A percentile compares a stretch with the other conserved stretches of the same genome.
Evolutionary conservation across 2,329 filamentous ascomycete species (phyloP).

Genomic region (Pseudocercospora macadamiae): DNA sequence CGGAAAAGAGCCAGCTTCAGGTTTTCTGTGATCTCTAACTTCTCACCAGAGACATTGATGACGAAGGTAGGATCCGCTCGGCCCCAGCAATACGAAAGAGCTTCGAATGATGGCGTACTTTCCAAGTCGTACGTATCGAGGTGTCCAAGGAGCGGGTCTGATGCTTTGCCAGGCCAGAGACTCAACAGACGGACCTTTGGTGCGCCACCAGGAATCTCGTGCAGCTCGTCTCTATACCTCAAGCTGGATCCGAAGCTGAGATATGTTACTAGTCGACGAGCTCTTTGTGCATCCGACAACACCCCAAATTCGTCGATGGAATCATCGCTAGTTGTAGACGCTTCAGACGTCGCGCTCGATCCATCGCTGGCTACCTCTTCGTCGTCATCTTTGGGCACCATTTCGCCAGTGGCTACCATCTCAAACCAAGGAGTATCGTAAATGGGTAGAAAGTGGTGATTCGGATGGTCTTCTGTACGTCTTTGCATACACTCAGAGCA

Average conservation of each 20-base stretch:
- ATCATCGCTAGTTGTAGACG: not conserved
- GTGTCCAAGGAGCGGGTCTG: slow-evolving; percentile 1
- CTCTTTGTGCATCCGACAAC: not conserved
- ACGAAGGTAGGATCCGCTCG: not conserved
- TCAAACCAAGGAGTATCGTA: not conserved
- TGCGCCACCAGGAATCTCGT: not conserved
- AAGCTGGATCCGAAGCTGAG: not conserved
- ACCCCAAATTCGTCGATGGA: not conserved
- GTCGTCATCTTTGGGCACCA: not conserved
- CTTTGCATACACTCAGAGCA: slow-evolving; percentile 3
- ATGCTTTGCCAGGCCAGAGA: slow-evolving; percentile 1
- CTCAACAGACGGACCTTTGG: slow-evolving; percentile 6
- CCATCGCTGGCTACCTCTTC: not conserved
- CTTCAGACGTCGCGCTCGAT: too few species aligned
- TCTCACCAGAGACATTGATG: slow-evolving; percentile 5
- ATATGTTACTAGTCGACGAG: not conserved
- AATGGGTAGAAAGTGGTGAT: not conserved
- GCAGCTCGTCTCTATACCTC: not conserved
- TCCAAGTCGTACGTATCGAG: slow-evolving; percentile 4
- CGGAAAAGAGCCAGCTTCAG: slow-evolving; percentile 9
- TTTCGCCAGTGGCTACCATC: not conserved
- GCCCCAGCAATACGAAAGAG: slow-evolving; percentile 14
- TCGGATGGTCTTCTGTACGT: not conserved
- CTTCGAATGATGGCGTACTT: slow-evolving; percentile 1
- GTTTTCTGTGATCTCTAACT: slow-evolving; percentile 6